Evolutionary conservation across 1,284 basidiomycete species (phyloP).

Genomic region (Wallemia hederae): DNA sequence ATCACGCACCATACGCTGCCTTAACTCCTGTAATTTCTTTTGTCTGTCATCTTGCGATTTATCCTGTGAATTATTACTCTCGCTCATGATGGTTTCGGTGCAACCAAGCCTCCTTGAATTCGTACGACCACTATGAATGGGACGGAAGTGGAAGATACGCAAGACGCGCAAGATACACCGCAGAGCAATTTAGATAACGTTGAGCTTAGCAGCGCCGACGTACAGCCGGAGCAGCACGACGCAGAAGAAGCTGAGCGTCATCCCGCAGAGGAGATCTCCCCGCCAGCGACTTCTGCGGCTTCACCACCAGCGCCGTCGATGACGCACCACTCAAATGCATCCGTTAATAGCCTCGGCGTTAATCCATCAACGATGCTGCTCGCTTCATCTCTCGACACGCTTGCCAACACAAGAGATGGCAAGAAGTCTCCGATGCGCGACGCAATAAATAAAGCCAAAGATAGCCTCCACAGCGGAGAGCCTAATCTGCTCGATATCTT

Average conservation of each 20-base stretch:
- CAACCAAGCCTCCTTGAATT: too few relatives aligned
- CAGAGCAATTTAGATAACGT: background rate
- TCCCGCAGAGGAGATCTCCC: too few relatives aligned
- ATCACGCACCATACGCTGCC: background rate
- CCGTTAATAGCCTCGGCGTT: conserved; percentile 1
- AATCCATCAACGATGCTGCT: conserved; percentile 23
- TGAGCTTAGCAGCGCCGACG: background rate
- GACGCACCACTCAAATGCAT: background rate
- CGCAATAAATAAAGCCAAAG: conserved; percentile 43
- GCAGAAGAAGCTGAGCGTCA: too few relatives aligned
- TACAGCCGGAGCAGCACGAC: too few relatives aligned
- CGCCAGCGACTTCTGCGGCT: background rate
- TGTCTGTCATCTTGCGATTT: too few relatives aligned
- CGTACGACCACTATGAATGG: too few relatives aligned
- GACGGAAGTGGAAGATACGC: background rate
- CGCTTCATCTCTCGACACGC: conserved; percentile 57
- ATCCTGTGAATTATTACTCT: too few relatives aligned
- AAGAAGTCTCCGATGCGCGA: conserved; percentile 30
- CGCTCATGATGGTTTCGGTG: background rate
- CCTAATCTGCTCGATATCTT: conserved; percentile 49
- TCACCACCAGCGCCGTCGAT: background rate
- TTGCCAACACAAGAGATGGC: conserved; percentile 65
- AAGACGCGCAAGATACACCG: background rate
- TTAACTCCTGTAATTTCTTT: background rate
- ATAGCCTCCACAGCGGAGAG: conserved; percentile 5